A percentile compares a stretch with the other conserved stretches of the same genome.
These are phyloP conservation scores for Penicillium crustosum DNA, from an alignment of 2,329 filamentous ascomycete genomes.

Conservation along the genomic window DNA sequence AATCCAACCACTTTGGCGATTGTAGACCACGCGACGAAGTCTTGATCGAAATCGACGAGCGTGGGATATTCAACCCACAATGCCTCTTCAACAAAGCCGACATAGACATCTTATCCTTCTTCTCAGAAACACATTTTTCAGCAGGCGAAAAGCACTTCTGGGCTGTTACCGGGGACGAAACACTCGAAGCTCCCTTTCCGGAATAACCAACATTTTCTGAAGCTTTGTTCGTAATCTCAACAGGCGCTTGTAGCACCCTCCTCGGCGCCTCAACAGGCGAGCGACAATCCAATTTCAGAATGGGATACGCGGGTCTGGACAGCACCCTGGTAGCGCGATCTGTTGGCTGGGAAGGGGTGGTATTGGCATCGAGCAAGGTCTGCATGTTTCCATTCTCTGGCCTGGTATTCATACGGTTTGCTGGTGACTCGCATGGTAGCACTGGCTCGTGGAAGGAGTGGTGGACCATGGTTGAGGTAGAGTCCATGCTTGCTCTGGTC, in stretches of 20 bases:
- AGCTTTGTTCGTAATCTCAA: constrained; percentile 3
- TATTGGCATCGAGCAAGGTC: constrained; percentile 13
- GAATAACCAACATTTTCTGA: background rate
- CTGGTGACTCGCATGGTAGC: constrained; percentile 13
- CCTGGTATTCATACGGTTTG: constrained; percentile 9
- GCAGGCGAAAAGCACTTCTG: background rate
- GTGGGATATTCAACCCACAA: constrained; percentile 15
- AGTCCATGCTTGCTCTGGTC: constrained; percentile 15
- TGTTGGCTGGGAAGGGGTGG: background rate
- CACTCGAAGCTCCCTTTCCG: background rate
- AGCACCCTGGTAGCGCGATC: constrained; percentile 7
- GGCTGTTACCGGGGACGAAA: background rate
- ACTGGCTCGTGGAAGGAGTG: constrained; percentile 12
- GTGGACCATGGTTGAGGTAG: constrained; percentile 17
- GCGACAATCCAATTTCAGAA: constrained; percentile 21
- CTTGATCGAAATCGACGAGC: constrained; percentile 16
- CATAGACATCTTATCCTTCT: constrained; percentile 18
- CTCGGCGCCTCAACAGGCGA: constrained; percentile 13
- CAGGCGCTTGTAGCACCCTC: constrained; percentile 7
- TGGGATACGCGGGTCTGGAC: constrained; percentile 18
- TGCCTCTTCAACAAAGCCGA: constrained; percentile 14
- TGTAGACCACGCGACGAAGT: background rate
- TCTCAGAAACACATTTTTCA: background rate
- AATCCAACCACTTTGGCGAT: constrained; percentile 17
- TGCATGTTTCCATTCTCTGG: constrained; percentile 14